A percentile compares a stretch with the other conserved stretches of the same genome.
phyloP scores from a whole-genome alignment of 1,139 yeast species.

The Protomyces pachydermus region DNA sequence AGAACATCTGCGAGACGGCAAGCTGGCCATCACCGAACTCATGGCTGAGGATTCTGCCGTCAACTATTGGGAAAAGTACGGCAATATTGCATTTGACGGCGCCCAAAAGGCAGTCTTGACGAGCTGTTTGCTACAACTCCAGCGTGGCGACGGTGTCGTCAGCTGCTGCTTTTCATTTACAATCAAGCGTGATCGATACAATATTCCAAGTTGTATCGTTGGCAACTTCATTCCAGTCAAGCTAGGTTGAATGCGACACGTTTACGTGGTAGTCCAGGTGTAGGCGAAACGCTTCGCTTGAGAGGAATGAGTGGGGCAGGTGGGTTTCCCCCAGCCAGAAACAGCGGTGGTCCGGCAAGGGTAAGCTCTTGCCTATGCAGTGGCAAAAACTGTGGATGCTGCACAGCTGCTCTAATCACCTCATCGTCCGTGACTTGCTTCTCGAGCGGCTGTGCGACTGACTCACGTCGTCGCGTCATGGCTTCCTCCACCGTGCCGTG shows the following conservation, averaged over 20 bases:
- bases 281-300: neutral
- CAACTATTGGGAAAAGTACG: constrained; percentile 97
- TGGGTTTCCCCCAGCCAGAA: neutral
- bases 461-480: constrained; percentile 44
- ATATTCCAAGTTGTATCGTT: constrained; percentile 92
- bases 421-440: constrained; percentile 15
- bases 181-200: constrained; percentile 83
- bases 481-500: constrained; percentile 63
- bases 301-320: no score
- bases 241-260: neutral
- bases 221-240: constrained; percentile 86
- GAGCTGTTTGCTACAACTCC: constrained; percentile 79
- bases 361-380: neutral
- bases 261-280: neutral
- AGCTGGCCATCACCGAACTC: constrained; percentile 83
- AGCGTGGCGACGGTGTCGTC: constrained; percentile 56
- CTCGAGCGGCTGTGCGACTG: neutral
- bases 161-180: constrained; percentile 89
- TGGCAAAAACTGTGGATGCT: constrained; percentile 1
- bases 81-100: constrained; percentile 91
- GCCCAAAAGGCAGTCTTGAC: constrained; percentile 94
- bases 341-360: neutral
- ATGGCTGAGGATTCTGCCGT: constrained; percentile 97
- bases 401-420: constrained; percentile 3
- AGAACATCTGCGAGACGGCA: constrained; percentile 89